Conservation (phyloP, 139 green algal species). For the Coelastrella sp. region DNA sequence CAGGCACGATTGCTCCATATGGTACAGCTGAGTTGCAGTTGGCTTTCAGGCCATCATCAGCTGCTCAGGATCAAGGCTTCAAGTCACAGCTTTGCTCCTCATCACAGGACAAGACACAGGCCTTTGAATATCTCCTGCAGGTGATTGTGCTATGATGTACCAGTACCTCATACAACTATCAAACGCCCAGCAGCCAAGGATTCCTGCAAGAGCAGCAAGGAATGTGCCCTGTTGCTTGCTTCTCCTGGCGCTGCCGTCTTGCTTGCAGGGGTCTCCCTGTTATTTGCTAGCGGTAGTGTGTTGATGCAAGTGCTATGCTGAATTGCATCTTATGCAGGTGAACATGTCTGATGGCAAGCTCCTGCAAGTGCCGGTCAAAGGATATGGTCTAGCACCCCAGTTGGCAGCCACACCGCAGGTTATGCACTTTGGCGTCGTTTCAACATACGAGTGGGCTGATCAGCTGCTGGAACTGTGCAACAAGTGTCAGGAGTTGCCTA, state of each 20-base stretch:
- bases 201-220: not conserved
- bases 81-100: not conserved
- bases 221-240: not conserved
- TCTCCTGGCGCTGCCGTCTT: not conserved
- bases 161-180: too few species aligned
- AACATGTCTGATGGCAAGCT: constrained; percentile 6
- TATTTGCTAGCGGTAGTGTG: too few species aligned
- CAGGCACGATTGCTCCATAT: constrained; percentile 28
- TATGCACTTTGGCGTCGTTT: constrained; percentile 60
- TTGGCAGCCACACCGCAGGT: not conserved
- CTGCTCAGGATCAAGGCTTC: not conserved
- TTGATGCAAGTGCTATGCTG: too few species aligned
- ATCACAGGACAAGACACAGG: not conserved
- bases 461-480: constrained; percentile 60
- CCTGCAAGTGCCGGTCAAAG: not conserved
- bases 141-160: not conserved
- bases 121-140: constrained; percentile 28
- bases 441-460: constrained; percentile 57
- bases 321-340: constrained; percentile 23
- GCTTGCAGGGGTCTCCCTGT: too few species aligned
- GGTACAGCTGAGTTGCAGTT: not conserved
- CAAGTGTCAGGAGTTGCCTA: constrained; percentile 49
- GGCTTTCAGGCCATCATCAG: constrained; percentile 10
- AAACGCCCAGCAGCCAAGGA: too few species aligned
- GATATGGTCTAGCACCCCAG: not conserved